phyloP scores from a whole-genome alignment of 257 asterid species.

The Solanum gandarillasii region DNA sequence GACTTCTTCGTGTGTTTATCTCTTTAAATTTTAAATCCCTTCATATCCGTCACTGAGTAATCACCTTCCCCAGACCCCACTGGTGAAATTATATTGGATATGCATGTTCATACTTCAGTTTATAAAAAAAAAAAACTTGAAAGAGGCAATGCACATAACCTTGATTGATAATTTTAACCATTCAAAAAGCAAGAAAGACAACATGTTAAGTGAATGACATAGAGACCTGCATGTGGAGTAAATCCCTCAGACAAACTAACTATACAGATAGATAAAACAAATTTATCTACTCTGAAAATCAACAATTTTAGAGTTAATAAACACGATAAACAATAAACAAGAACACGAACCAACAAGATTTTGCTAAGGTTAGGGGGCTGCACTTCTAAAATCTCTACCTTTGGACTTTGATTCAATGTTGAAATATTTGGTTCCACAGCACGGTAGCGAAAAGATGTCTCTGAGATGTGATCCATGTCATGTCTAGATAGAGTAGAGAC shows the following conservation, averaged over 20 bases:
- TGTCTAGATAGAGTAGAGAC: not conserved
- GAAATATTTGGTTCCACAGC: constrained; percentile 9
- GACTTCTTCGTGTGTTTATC: too few species aligned
- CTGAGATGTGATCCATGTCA: not conserved
- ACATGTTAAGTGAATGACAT: too few species aligned
- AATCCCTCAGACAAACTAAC: not conserved
- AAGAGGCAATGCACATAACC: too few species aligned
- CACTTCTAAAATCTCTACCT: constrained; percentile 6
- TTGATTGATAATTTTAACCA: not conserved
- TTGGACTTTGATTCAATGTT: not conserved
- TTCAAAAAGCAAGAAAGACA: not conserved
- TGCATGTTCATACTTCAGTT: too few species aligned
- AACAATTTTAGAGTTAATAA: not conserved
- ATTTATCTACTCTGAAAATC: too few species aligned
- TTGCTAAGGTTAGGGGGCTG: not conserved
- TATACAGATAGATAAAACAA: too few species aligned
- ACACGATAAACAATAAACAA: not conserved
- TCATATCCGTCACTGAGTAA: too few species aligned
- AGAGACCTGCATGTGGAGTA: not conserved
- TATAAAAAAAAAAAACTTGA: too few species aligned
- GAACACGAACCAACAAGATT: not conserved
- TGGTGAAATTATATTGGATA: too few species aligned
- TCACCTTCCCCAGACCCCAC: too few species aligned
- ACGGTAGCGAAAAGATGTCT: not conserved
- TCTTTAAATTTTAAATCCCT: too few species aligned